A percentile compares a stretch with the other conserved stretches of the same genome.
Evolutionary conservation across 768 basidiomycete species (phyloP).

Genomic region (Amanita inopinata): DNA sequence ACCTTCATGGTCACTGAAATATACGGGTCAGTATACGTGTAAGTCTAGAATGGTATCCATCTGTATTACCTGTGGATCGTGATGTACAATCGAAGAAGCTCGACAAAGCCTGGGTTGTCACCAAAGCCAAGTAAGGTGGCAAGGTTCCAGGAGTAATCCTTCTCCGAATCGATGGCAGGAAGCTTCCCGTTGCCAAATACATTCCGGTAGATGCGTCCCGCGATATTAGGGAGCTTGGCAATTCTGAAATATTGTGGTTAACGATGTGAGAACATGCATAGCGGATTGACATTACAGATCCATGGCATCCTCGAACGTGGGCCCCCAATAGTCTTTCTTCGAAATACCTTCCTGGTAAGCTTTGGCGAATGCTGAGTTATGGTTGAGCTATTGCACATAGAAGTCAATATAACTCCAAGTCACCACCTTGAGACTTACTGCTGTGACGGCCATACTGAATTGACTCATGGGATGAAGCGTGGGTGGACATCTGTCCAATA

Average conservation of each 20-base stretch:
- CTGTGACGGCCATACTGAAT: slow-evolving; percentile 93
- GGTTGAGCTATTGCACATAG: slow-evolving; percentile 53
- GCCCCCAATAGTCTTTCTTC: slow-evolving; percentile 97
- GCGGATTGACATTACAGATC: slow-evolving; percentile 45
- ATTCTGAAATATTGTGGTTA: slow-evolving; percentile 41
- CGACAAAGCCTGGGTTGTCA: slow-evolving; percentile 80
- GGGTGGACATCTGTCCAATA: slow-evolving; percentile 86
- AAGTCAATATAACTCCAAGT: slow-evolving; percentile 10
- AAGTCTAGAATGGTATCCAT: neutral
- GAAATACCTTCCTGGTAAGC: slow-evolving; percentile 87
- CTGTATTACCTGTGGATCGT: slow-evolving; percentile 92
- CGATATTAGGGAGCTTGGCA: slow-evolving; percentile 94
- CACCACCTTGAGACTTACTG: slow-evolving; percentile 34
- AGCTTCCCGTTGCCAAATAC: slow-evolving; percentile 85
- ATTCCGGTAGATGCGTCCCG: slow-evolving; percentile 85
- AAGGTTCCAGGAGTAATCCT: slow-evolving; percentile 88
- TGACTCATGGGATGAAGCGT: slow-evolving; percentile 99
- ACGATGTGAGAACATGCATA: neutral
- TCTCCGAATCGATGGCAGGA: slow-evolving; percentile 69
- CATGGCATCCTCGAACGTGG: slow-evolving; percentile 85
- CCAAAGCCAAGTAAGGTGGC: slow-evolving; percentile 87
- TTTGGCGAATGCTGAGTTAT: slow-evolving; percentile 94
- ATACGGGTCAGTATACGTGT: neutral
- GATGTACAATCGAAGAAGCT: slow-evolving; percentile 91
- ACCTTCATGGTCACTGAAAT: slow-evolving; percentile 83